Base-by-base conservation (phyloP, 2,329 filamentous ascomycete genomes). In the Juglanconis oblonga region DNA sequence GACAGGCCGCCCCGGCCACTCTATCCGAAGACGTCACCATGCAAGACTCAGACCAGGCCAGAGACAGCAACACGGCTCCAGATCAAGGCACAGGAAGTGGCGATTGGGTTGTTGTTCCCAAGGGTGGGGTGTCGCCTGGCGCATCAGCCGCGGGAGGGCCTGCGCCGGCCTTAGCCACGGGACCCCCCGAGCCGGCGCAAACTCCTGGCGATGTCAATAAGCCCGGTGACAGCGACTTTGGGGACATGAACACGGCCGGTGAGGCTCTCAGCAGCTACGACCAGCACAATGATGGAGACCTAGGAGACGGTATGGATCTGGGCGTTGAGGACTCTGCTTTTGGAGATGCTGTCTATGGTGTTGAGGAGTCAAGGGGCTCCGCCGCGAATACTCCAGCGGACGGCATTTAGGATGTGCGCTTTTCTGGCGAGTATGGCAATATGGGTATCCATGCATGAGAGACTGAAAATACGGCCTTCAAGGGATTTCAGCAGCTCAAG, bases 261-360 rank as follows among this genome's bases (percentile, higher is more conserved):
- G 88, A 91, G 68, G 89, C 87, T 3, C 75, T 92, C 40, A 86
- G 86, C 2, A 83, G 84, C 44, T 91, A 88, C 69, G 86, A 84
- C 47, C 82, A 83, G 14, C 82, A 84, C 13, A 71, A 68, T 1
- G 75, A 72, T 2, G 79, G 76, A 4, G 80, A 79, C 35, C 72
- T 84, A 4, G 83, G 78, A 29, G 83, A 85, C 47, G 84, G 82
- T 8, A 72, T 87, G 55, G 80, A 83, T 66, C 82, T 87, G 76
- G 55, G 88, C 64, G 83, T 92, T 78, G 89, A 91, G 51, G 89
- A 92, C 68, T 91, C 88, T 40, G 91, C 90, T 1, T 95, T 95
- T 76, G 91, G 90, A 3, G 90, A 95, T 67, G 91, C 91, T 0
- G 91, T 94, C 74, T 89, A 92, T 67, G 85, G 83, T 4, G 82